Evolutionary conservation across 1,139 yeast species (phyloP).

Genomic region (Hemisphaericaspora subhashii): DNA sequence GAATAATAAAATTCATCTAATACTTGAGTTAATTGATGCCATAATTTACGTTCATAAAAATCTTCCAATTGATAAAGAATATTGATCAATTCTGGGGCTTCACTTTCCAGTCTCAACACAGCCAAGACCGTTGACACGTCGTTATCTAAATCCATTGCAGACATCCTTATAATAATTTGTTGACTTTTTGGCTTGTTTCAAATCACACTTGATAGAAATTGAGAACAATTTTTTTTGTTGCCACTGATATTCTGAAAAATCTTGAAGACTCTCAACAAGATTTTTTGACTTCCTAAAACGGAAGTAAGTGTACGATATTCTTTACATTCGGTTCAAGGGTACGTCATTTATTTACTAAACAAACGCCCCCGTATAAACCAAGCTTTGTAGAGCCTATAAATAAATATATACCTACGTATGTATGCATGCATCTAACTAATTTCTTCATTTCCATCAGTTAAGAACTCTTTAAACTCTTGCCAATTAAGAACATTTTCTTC

Average conservation of each 20-base stretch:
- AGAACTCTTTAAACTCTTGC: conserved; percentile 32
- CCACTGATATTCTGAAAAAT: conserved; percentile 13
- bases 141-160: conserved; percentile 42
- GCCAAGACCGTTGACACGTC: conserved; percentile 65
- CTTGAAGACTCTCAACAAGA: no score
- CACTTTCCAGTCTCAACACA: conserved; percentile 67
- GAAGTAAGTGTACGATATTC: conserved; percentile 1
- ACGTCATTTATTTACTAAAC: neutral
- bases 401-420: no score
- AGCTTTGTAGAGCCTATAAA: no score
- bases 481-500: conserved; percentile 40
- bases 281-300: conserved; percentile 8
- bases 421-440: conserved; percentile 8
- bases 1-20: conserved; percentile 56
- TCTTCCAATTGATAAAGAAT: conserved; percentile 80
- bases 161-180: conserved; percentile 6
- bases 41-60: conserved; percentile 76
- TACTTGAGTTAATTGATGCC: conserved; percentile 74
- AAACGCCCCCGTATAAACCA: neutral
- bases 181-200: no score
- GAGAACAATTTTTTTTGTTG: conserved; percentile 16
- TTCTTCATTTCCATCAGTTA: conserved; percentile 13
- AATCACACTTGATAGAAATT: no score
- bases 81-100: conserved; percentile 60
- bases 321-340: no score